These are phyloP conservation scores for Lippia alba DNA, from an alignment of 305 asterid species.

Conservation along the genomic window DNA sequence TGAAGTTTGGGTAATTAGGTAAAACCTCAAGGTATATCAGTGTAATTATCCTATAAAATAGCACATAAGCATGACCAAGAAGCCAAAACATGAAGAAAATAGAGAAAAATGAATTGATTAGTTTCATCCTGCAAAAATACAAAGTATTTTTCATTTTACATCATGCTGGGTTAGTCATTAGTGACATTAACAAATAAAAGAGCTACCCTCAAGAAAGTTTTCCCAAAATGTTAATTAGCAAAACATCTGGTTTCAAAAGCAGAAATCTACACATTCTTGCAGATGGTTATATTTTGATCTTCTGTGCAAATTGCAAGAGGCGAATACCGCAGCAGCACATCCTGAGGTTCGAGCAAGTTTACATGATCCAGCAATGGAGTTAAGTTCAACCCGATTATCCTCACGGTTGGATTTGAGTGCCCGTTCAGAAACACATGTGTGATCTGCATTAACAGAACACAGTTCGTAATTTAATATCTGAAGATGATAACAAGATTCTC, in stretches of 20 bases:
- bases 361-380: conserved; percentile 48
- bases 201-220: background rate
- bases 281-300: conserved; percentile 1
- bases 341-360: conserved; percentile 50
- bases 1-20: too few relatives aligned
- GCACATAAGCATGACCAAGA: background rate
- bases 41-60: background rate
- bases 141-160: background rate
- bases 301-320: conserved; percentile 30
- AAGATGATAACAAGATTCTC: background rate
- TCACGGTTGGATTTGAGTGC: conserved; percentile 64
- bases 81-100: background rate
- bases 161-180: background rate
- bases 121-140: background rate
- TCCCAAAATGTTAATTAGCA: background rate
- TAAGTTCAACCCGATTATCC: conserved; percentile 52
- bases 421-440: conserved; percentile 50
- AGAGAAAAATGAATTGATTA: background rate
- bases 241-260: background rate
- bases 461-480: background rate
- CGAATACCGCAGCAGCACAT: conserved; percentile 53
- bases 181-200: background rate
- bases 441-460: conserved; percentile 54
- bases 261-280: background rate
- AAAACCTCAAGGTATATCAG: background rate